Conservation (phyloP, 768 basidiomycete genomes). For the Trametes cingulata region DNA sequence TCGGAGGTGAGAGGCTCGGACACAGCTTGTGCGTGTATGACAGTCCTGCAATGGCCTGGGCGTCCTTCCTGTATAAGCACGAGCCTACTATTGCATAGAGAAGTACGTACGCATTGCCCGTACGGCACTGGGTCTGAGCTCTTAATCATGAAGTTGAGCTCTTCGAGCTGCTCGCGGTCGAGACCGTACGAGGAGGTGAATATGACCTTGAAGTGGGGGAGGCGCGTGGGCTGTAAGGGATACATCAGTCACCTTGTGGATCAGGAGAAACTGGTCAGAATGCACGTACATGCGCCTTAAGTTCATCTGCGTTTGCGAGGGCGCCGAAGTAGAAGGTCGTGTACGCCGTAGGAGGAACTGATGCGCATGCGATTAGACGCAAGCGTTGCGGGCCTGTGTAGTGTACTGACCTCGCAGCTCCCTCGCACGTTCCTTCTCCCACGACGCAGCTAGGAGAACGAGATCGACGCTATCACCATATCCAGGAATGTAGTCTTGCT, state of each 20-base stretch:
- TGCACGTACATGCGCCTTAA: conserved; percentile 41
- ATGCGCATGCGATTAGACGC: conserved; percentile 27
- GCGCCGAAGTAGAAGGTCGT: conserved; percentile 84
- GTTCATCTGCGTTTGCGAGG: conserved; percentile 49
- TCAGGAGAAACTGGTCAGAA: not conserved
- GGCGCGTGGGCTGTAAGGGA: conserved; percentile 37
- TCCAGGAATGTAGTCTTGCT: conserved; percentile 86
- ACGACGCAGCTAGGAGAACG: conserved; percentile 71
- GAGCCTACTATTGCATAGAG: not conserved
- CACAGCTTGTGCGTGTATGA: conserved; percentile 58
- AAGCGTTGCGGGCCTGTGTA: not conserved
- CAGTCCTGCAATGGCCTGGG: conserved; percentile 30
- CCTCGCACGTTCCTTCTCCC: conserved; percentile 78
- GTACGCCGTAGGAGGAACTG: conserved; percentile 64
- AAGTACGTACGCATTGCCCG: conserved; percentile 25
- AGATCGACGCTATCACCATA: conserved; percentile 83
- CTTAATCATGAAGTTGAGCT: conserved; percentile 67
- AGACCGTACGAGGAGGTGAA: conserved; percentile 81
- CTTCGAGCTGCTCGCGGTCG: conserved; percentile 64
- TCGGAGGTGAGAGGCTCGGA: conserved; percentile 50
- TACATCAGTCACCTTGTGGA: not conserved
- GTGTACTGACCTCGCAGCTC: conserved; percentile 64
- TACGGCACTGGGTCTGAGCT: conserved; percentile 42
- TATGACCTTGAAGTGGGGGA: conserved; percentile 69
- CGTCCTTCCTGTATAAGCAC: conserved; percentile 13